Evolutionary conservation across 331 rosid species (phyloP), one percentile per base, ranked within the genome.

Genomic region (Malus hybrid): DNA sequence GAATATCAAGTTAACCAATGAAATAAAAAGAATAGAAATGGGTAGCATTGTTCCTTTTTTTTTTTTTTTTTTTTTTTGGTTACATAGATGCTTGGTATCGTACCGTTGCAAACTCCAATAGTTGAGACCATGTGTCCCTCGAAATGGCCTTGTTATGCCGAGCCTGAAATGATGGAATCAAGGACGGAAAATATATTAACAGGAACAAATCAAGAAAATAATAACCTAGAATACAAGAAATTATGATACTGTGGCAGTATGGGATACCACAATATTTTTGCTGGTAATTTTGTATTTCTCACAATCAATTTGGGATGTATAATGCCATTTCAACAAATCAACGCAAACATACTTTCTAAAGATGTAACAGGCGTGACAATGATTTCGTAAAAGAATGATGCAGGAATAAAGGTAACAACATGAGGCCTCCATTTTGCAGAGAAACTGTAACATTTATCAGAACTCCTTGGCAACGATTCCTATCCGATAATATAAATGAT

Each of bases 101-200:
- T 87, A 95, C 98, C 93, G 86, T 92, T 32, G 98, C 96, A 95
- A 95, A 95, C 89, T 95, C 99, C 87, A 92, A 82, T 19, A 95
- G 96, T 67, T 95, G 99, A 78, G 99, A 87, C 99, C 99, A 95
- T 28, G 99, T 95, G 87, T 95, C 99, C 89, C 91, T 86, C 20
- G 96, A 85, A 76, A 92, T 95, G 76, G 99, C 99, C 83, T 95
- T 95, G 82, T 95, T 92, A 72, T 95, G 99, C 78, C 93, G 89
- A 69, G 91, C 99, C 98, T 95, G 83, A 67, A 84, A 32, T 8
- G 80, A 77, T 28, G 28, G 22, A 33, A 81, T 46, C 13, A 79
- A 77, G 59, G 19, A 72, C 12, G 33, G 27, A 76, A 46, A 76
- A 9, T 57, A 22, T 72, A n/a, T 67, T 16, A 19, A 64, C 16